These are phyloP conservation scores for Avicennia marina DNA, from an alignment of 257 asterid species.

Conservation along the genomic window DNA sequence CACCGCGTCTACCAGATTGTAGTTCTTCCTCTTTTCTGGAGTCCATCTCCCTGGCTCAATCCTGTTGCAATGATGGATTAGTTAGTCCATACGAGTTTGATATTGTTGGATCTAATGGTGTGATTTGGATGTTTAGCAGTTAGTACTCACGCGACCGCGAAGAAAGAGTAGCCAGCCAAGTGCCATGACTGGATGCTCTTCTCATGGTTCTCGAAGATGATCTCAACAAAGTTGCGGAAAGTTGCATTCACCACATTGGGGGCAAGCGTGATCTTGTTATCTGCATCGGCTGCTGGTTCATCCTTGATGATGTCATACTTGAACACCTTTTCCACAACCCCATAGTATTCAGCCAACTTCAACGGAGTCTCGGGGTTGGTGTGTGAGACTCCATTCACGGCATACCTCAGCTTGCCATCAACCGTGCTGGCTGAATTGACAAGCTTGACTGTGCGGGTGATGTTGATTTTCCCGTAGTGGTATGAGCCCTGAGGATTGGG, in stretches of 20 bases:
- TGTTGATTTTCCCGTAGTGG: slow-evolving; percentile 57
- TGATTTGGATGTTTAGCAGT: background rate
- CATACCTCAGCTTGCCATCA: slow-evolving; percentile 39
- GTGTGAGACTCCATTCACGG: slow-evolving; percentile 57
- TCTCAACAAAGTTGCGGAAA: slow-evolving; percentile 49
- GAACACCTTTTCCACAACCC: slow-evolving; percentile 36
- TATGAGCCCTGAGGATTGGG: slow-evolving; percentile 76
- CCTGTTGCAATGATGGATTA: slow-evolving; percentile 23
- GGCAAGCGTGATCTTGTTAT: slow-evolving; percentile 24
- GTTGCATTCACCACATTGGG: slow-evolving; percentile 53
- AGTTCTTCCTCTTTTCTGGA: slow-evolving; percentile 48
- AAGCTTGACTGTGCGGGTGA: slow-evolving; percentile 50
- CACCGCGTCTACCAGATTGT: slow-evolving; percentile 61
- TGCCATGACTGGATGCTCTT: slow-evolving; percentile 51
- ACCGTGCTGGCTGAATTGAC: slow-evolving; percentile 24
- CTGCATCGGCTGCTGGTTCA: slow-evolving; percentile 22
- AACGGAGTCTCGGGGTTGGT: slow-evolving; percentile 42
- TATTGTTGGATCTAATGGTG: no score
- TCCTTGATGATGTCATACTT: slow-evolving; percentile 40
- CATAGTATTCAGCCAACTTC: slow-evolving; percentile 51
- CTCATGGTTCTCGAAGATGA: slow-evolving; percentile 56
- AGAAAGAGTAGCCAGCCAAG: slow-evolving; percentile 57
- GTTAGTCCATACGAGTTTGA: no score
- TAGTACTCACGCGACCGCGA: slow-evolving; percentile 49
- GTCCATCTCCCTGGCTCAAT: slow-evolving; percentile 60